Evolutionary conservation across 768 basidiomycete species (phyloP).

Genomic region (Tulasnella sp.): DNA sequence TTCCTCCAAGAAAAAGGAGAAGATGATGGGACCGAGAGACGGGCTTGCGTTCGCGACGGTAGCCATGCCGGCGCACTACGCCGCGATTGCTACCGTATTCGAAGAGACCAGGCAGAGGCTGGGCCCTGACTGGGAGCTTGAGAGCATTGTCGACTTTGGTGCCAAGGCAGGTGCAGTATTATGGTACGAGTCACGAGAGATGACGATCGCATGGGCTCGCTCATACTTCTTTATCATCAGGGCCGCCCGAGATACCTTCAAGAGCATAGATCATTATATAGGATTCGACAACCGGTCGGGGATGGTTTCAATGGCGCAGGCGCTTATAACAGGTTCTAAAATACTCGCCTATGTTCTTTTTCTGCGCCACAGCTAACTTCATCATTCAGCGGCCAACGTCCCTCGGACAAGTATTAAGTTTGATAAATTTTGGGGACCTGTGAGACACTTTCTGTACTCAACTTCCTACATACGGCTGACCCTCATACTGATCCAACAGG

Average conservation of each 20-base stretch:
- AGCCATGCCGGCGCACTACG: constrained; percentile 77
- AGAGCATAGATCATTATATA: constrained; percentile 38
- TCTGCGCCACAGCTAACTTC: background rate
- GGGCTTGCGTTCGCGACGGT: constrained; percentile 78
- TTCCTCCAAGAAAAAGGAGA: constrained; percentile 9
- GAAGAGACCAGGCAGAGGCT: constrained; percentile 53
- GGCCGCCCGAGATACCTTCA: constrained; percentile 9
- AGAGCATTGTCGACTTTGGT: constrained; percentile 73
- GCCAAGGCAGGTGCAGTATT: constrained; percentile 71
- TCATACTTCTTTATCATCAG: constrained; percentile 2
- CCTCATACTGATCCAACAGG: no score
- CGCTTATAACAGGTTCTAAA: constrained; percentile 35
- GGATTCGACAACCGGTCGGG: constrained; percentile 72
- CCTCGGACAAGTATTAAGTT: background rate
- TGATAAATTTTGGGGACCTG: constrained; percentile 16
- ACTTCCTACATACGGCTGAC: no score
- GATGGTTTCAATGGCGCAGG: constrained; percentile 53
- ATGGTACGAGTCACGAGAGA: constrained; percentile 49
- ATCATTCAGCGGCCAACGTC: background rate
- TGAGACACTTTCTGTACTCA: constrained; percentile 19
- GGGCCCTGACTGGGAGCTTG: constrained; percentile 46
- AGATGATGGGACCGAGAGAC: constrained; percentile 35
- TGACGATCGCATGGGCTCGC: no score
- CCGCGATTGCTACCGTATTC: constrained; percentile 66
- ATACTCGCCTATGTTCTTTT: background rate